Evolutionary conservation across 805 yeast species (phyloP), one percentile per base, ranked within the genome.

Genomic region (Kluyveromyces starmeri): DNA sequence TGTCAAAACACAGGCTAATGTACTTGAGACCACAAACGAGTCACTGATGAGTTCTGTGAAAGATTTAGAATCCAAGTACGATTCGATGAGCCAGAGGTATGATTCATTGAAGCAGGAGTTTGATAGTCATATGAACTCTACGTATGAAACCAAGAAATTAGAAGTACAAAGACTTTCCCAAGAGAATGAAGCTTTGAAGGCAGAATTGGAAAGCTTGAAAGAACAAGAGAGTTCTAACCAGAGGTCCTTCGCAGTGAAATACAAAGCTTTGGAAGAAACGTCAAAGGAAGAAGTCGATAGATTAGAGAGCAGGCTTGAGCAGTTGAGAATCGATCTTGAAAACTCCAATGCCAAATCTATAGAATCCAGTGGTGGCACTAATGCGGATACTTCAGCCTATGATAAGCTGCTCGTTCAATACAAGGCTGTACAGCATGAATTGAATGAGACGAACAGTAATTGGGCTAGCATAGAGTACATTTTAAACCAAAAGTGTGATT

Each of bases 391-490:
- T 31, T 65, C 60, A n/a, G 65, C 66, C 10, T 67, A 57, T 35
- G 53, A 64, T 20, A 68, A 65, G 43, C 42, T 70, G 17, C 45
- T 62, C 6, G 62, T 65, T 21, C 68, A 71, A 26, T 75, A 78
- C 43, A 73, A 70, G 28, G 59, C 68, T 11, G 50, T 83, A 14
- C 86, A 81, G 48, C 62, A 72, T 2, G 92, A 86, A 53, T 79
- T 83, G 44, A 70, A 82, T 6, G 69, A 77, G 11, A 81, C 89
- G 0, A 79, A 79, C 37, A 84, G 78, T 42, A 83, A 80, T 53
- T 84, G 95, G 94, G 78, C 80, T 37, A 62, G 75, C 13, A 76
- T 85, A 27, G 96, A 92, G 55, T 70, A 80, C 25, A 65, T 75
- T 3, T 64, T 85, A 39, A 61, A 67, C 40, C 53, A 59, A 7